Evolutionary conservation across 306 rosid species (phyloP).

Genomic region (Citrullus amarus): DNA sequence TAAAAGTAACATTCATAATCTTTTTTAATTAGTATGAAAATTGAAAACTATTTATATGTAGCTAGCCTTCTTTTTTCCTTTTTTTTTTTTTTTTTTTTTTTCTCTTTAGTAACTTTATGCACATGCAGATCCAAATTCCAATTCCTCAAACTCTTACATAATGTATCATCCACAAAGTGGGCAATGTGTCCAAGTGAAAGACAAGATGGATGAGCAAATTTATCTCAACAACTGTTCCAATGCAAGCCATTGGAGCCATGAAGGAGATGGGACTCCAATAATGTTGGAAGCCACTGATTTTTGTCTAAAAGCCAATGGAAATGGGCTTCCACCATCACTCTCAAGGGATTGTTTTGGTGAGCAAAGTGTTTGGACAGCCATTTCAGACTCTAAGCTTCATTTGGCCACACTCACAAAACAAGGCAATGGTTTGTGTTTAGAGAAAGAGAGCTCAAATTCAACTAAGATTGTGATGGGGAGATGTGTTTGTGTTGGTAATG

Average conservation of each 20-base stretch:
- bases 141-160: constrained; percentile 10
- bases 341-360: constrained; percentile 20
- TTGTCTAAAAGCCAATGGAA: constrained; percentile 24
- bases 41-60: too few species aligned
- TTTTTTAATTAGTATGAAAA: too few species aligned
- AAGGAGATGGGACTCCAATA: constrained; percentile 24
- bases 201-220: constrained; percentile 5
- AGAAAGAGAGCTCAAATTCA: constrained; percentile 19
- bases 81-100: background rate
- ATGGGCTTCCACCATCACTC: constrained; percentile 18
- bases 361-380: constrained; percentile 23
- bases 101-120: background rate
- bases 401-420: constrained; percentile 15
- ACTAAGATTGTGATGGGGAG: constrained; percentile 18
- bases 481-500: constrained; percentile 26
- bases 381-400: constrained; percentile 28
- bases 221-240: constrained; percentile 18
- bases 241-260: constrained; percentile 20
- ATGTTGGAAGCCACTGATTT: background rate
- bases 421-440: constrained; percentile 20
- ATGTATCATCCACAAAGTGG: constrained; percentile 39
- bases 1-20: too few species aligned
- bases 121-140: constrained; percentile 32
- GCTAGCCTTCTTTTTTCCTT: too few species aligned
- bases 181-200: constrained; percentile 19